Evolutionary conservation across 345 rosid species (phyloP).

Genomic region (Aethionema arabicum): DNA sequence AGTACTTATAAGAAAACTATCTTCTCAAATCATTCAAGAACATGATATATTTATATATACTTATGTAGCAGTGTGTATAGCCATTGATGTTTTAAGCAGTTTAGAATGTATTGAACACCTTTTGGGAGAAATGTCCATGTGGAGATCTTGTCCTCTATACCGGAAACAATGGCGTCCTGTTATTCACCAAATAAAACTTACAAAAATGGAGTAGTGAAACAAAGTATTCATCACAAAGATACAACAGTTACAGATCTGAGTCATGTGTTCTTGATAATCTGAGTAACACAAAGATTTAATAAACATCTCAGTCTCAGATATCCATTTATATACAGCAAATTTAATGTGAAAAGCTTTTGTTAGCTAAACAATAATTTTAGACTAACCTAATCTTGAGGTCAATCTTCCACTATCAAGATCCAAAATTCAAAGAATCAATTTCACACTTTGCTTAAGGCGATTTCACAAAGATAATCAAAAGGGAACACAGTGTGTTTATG

Average conservation of each 20-base stretch:
- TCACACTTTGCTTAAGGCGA: neutral
- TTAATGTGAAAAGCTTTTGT: neutral
- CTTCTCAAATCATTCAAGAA: neutral
- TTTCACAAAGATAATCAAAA: neutral
- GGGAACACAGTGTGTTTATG: constrained; percentile 1
- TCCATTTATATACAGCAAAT: neutral
- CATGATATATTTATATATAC: constrained; percentile 2
- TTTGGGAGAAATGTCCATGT: constrained; percentile 97
- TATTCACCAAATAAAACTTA: constrained; percentile 17
- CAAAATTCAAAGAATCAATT: constrained; percentile 11
- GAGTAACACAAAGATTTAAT: too few relatives aligned
- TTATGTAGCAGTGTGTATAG: neutral
- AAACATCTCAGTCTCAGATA: neutral
- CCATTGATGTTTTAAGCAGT: neutral
- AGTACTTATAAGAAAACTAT: constrained; percentile 5
- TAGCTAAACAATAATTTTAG: neutral
- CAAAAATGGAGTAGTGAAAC: constrained; percentile 3
- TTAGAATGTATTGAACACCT: constrained; percentile 44
- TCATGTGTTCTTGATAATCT: neutral
- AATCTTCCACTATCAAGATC: constrained; percentile 8
- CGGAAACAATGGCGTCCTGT: constrained; percentile 85
- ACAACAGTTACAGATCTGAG: constrained; percentile 8
- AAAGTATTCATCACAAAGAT: neutral
- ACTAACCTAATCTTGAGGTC: neutral
- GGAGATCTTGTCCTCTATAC: constrained; percentile 89